phyloP scores from a whole-genome alignment of 2,329 filamentous ascomycete species.

The Celoporthe dispersa region DNA sequence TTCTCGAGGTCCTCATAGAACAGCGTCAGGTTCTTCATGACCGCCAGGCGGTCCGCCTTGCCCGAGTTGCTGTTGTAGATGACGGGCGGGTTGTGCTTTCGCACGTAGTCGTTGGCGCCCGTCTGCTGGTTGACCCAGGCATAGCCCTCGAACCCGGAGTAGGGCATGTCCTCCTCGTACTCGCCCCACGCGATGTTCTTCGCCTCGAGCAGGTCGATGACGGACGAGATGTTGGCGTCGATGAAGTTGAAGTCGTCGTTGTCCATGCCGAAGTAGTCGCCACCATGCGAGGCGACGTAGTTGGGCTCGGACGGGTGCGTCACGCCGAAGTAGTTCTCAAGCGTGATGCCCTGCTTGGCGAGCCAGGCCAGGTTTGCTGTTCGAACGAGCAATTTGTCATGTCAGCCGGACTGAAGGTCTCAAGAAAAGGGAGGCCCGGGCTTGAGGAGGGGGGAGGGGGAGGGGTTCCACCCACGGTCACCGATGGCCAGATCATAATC shows the following conservation, averaged over 20 bases:
- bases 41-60: constrained; percentile 61
- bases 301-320: constrained; percentile 79
- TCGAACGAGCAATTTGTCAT: neutral
- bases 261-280: constrained; percentile 75
- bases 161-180: constrained; percentile 81
- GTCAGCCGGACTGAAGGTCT: neutral
- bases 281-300: constrained; percentile 70
- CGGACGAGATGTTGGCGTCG: constrained; percentile 64
- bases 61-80: constrained; percentile 68
- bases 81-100: constrained; percentile 76
- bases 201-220: constrained; percentile 71
- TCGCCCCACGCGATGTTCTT: constrained; percentile 69
- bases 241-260: constrained; percentile 67
- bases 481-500: constrained; percentile 66
- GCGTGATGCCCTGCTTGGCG: constrained; percentile 63
- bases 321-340: constrained; percentile 63
- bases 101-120: constrained; percentile 75
- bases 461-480: constrained; percentile 56
- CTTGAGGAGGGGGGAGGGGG: neutral
- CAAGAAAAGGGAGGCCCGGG: neutral
- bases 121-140: constrained; percentile 67
- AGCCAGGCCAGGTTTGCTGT: constrained; percentile 59
- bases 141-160: constrained; percentile 70
- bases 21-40: constrained; percentile 74
- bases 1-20: constrained; percentile 70